These are phyloP conservation scores for Candida nitratophila DNA, from an alignment of 805 yeast genomes.

Conservation along the genomic window DNA sequence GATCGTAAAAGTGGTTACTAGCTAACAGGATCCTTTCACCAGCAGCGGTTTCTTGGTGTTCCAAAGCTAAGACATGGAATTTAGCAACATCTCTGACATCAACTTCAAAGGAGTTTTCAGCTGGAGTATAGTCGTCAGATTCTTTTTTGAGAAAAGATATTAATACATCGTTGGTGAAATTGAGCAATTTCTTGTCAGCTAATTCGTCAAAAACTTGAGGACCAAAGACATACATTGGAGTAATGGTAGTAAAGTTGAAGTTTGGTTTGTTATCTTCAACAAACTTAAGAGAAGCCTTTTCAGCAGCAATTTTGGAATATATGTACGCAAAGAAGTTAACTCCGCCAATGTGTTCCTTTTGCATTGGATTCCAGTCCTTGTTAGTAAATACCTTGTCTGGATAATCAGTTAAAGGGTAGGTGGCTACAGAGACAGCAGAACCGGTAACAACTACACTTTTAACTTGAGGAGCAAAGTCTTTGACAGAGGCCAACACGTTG, in stretches of 20 bases:
- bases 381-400: conserved; percentile 14
- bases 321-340: conserved; percentile 27
- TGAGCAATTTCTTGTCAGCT: conserved; percentile 50
- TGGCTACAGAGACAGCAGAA: conserved; percentile 37
- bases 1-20: not conserved
- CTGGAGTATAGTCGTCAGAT: conserved; percentile 17
- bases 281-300: conserved; percentile 35
- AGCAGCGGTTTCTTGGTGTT: not conserved
- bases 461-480: conserved; percentile 29
- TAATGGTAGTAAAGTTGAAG: conserved; percentile 25
- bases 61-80: conserved; percentile 37
- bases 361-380: conserved; percentile 26
- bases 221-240: conserved; percentile 32
- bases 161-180: conserved; percentile 18
- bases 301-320: conserved; percentile 38
- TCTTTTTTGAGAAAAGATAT: conserved; percentile 23
- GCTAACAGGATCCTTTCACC: not conserved
- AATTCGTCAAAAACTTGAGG: conserved; percentile 33
- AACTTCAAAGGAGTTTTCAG: conserved; percentile 19
- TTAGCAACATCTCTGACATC: conserved; percentile 40
- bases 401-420: not conserved
- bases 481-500: conserved; percentile 32
- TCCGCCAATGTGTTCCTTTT: conserved; percentile 14
- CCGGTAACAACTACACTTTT: conserved; percentile 36
- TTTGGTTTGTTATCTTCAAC: conserved; percentile 23